These are phyloP conservation scores for Ambispora gerdemannii DNA, from an alignment of 192 early-diverging fungal genomes.

Conservation along the genomic window DNA sequence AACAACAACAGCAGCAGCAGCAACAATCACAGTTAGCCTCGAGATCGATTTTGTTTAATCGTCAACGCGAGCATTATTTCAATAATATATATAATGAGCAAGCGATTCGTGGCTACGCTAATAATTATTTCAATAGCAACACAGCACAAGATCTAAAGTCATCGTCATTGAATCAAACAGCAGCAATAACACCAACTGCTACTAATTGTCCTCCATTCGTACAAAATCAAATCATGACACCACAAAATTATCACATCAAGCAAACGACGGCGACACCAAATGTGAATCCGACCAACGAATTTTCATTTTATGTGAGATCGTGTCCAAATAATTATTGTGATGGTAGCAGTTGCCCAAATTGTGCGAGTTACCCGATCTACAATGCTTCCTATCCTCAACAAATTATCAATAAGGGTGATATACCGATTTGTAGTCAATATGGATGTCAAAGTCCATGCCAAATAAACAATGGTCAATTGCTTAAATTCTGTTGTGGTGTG, in stretches of 20 bases:
- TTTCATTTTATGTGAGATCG: background rate
- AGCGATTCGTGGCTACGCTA: too few relatives aligned
- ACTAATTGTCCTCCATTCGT: background rate
- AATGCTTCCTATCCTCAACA: background rate
- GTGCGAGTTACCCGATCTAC: background rate
- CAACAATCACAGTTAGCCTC: too few relatives aligned
- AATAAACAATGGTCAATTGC: background rate
- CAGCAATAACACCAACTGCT: background rate
- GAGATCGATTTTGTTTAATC: too few relatives aligned
- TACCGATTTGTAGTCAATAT: background rate
- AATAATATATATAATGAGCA: too few relatives aligned
- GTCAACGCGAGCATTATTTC: too few relatives aligned
- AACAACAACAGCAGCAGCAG: too few relatives aligned
- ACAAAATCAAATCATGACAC: background rate
- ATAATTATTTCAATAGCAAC: too few relatives aligned
- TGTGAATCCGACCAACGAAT: background rate
- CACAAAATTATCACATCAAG: background rate
- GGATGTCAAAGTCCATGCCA: background rate
- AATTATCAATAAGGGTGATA: background rate
- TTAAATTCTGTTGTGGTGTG: background rate
- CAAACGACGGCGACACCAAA: background rate
- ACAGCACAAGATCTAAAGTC: too few relatives aligned
- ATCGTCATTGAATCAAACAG: too few relatives aligned
- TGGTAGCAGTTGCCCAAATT: background rate
- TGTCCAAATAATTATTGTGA: background rate